phyloP scores from a whole-genome alignment of 1,284 basidiomycete genomes.

The Ceratobasidium sp. region DNA sequence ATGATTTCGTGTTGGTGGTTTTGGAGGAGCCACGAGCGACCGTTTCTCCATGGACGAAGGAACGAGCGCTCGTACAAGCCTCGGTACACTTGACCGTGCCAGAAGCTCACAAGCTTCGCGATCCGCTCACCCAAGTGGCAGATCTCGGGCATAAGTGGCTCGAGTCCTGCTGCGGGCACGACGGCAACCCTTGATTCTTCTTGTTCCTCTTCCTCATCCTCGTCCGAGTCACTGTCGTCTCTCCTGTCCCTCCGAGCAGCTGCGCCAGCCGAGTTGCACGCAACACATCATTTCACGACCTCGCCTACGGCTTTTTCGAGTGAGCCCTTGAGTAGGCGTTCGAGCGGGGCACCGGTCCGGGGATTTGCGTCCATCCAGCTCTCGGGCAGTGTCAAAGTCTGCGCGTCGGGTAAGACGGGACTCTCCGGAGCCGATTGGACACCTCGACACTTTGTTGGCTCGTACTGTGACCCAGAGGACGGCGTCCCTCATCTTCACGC shows the following conservation, averaged over 20 bases:
- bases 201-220: conserved; percentile 41
- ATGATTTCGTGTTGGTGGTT: no score
- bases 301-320: conserved; percentile 73
- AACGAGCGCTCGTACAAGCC: no score
- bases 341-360: conserved; percentile 64
- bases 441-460: conserved; percentile 62
- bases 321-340: conserved; percentile 70
- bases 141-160: conserved; percentile 58
- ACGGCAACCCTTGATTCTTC: conserved; percentile 48
- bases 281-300: conserved; percentile 66
- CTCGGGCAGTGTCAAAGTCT: conserved; percentile 46
- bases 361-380: conserved; percentile 47
- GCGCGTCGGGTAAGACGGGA: conserved; percentile 39
- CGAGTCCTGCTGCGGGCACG: conserved; percentile 68
- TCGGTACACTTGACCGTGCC: no score
- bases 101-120: no score
- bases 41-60: no score
- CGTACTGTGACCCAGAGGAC: conserved; percentile 76
- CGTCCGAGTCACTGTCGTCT: not conserved
- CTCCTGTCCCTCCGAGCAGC: not conserved
- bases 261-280: conserved; percentile 47
- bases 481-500: conserved; percentile 68
- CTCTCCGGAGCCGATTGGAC: conserved; percentile 24
- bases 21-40: no score
- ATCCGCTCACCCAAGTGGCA: no score